Conservation (phyloP, 345 rosid species). For the Raphanus sativus region DNA sequence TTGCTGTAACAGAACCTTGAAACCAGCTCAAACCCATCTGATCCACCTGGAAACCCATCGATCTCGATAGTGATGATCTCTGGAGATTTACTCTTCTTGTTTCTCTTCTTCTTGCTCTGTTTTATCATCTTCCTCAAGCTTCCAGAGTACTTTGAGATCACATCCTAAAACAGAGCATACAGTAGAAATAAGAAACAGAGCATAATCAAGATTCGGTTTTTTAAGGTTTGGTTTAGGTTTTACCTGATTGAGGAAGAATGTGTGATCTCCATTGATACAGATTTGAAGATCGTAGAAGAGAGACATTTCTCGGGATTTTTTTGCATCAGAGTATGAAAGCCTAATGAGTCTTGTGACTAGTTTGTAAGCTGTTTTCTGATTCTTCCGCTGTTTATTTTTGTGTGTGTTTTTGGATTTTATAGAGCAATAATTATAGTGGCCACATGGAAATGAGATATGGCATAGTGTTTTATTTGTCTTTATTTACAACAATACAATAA, state of each 20-base stretch:
- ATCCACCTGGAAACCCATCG: constrained; percentile 64
- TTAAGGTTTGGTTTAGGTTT: no score
- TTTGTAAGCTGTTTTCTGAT: neutral
- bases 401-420: constrained; percentile 15
- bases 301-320: constrained; percentile 36
- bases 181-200: neutral
- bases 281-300: constrained; percentile 45
- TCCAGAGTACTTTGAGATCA: constrained; percentile 49
- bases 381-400: constrained; percentile 8
- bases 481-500: neutral
- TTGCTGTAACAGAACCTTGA: constrained; percentile 65
- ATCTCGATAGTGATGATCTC: constrained; percentile 44
- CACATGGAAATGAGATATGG: constrained; percentile 35
- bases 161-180: constrained; percentile 44
- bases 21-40: constrained; percentile 65
- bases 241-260: constrained; percentile 66
- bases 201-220: neutral
- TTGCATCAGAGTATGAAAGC: constrained; percentile 20
- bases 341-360: constrained; percentile 26
- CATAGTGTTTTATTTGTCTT: constrained; percentile 27
- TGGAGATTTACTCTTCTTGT: constrained; percentile 28
- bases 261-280: constrained; percentile 43
- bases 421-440: constrained; percentile 29
- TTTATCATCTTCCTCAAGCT: constrained; percentile 57
- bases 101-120: constrained; percentile 44